Conservation (phyloP, 768 basidiomycete species). For the Suillus weaverae region DNA sequence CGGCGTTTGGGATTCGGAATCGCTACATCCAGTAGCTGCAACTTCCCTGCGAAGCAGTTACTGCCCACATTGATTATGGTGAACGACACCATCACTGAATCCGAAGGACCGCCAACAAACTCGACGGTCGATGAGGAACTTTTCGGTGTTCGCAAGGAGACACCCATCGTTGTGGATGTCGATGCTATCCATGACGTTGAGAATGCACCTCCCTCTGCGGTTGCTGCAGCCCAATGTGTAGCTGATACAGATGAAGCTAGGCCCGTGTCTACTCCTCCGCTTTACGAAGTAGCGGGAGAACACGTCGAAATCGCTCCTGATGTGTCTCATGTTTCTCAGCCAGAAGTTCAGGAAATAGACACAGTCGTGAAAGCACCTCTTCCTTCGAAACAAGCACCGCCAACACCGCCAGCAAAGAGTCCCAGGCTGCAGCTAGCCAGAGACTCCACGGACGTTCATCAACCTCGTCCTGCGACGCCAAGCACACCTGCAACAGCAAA, state of each 20-base stretch:
- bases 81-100: conserved; percentile 22
- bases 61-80: conserved; percentile 1
- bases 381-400: conserved; percentile 7
- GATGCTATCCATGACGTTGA: neutral
- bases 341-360: neutral
- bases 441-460: neutral
- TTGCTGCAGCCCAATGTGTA: neutral
- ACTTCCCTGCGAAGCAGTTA: neutral
- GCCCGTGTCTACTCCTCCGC: neutral
- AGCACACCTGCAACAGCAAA: conserved; percentile 15
- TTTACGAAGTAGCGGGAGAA: neutral
- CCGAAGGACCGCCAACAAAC: conserved; percentile 17
- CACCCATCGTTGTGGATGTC: conserved; percentile 12
- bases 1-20: neutral
- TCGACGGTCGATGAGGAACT: conserved; percentile 15
- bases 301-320: neutral
- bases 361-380: neutral
- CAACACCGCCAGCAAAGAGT: conserved; percentile 12
- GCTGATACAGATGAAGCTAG: neutral
- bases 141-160: conserved; percentile 10
- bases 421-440: conserved; percentile 2
- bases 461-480: conserved; percentile 8
- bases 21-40: neutral
- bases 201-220: neutral
- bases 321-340: neutral